Evolutionary conservation across 1,284 basidiomycete species (phyloP).

Genomic region (Puccinia hordei): DNA sequence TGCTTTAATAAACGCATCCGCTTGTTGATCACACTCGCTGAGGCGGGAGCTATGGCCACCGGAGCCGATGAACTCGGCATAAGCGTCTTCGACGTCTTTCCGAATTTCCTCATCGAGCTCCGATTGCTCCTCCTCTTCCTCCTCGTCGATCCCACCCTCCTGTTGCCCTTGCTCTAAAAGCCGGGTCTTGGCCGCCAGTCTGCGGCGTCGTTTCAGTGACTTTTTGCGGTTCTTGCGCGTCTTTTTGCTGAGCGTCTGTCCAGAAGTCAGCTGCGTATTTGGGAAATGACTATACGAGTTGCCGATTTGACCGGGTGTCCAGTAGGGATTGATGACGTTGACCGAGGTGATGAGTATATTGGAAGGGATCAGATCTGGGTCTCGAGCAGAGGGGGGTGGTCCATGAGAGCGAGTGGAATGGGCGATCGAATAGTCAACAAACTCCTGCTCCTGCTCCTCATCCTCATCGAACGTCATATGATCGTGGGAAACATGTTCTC

Average conservation of each 20-base stretch:
- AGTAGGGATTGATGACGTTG: constrained; percentile 29
- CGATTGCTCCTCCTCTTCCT: constrained; percentile 5
- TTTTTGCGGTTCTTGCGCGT: constrained; percentile 39
- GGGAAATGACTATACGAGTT: background rate
- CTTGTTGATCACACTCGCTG: background rate
- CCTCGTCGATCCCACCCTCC: background rate
- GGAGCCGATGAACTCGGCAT: constrained; percentile 33
- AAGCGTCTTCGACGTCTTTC: constrained; percentile 31
- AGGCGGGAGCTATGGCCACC: constrained; percentile 20
- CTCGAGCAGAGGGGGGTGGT: constrained; percentile 29
- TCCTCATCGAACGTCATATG: background rate
- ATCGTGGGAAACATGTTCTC: background rate
- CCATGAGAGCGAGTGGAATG: constrained; percentile 7
- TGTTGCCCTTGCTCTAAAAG: background rate
- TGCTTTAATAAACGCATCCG: background rate
- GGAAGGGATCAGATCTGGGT: constrained; percentile 9
- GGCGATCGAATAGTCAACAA: constrained; percentile 14
- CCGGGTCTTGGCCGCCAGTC: background rate
- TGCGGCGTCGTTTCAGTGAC: constrained; percentile 16
- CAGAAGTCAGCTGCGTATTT: background rate
- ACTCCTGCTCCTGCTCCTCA: background rate
- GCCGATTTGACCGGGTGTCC: constrained; percentile 33
- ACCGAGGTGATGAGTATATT: constrained; percentile 33
- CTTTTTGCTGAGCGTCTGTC: constrained; percentile 13
- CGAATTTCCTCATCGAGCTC: constrained; percentile 14